These are phyloP conservation scores for Fusarium verrucosum DNA, from an alignment of 2,329 filamentous ascomycete genomes.

Conservation along the genomic window DNA sequence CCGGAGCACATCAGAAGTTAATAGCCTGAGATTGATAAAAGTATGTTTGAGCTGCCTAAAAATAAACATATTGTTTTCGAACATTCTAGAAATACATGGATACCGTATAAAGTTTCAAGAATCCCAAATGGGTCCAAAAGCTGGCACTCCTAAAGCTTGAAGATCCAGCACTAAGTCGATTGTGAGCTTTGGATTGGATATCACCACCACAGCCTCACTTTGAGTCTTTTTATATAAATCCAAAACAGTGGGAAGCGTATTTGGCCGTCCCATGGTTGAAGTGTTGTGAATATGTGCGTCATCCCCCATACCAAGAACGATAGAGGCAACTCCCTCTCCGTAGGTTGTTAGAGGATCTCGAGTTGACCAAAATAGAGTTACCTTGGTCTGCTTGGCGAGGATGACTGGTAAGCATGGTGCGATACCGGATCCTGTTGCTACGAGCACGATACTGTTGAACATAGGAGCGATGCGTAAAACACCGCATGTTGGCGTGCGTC, in stretches of 20 bases:
- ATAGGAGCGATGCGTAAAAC: conserved; percentile 71
- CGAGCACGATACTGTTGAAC: conserved; percentile 68
- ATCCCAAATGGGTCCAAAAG: conserved; percentile 77
- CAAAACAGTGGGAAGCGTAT: conserved; percentile 54
- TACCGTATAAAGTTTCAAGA: conserved; percentile 3
- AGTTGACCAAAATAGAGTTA: conserved; percentile 72
- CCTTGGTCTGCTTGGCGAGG: conserved; percentile 54
- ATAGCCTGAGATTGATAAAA: too few relatives aligned
- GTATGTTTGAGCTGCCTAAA: background rate
- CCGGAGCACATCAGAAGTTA: too few relatives aligned
- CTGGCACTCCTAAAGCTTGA: conserved; percentile 68
- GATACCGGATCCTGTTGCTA: conserved; percentile 76
- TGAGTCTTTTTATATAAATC: conserved; percentile 62
- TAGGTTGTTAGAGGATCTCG: conserved; percentile 65
- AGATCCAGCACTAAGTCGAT: conserved; percentile 70
- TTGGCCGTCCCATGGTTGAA: conserved; percentile 61
- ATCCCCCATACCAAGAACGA: conserved; percentile 63
- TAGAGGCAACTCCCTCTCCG: conserved; percentile 60
- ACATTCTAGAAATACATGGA: background rate
- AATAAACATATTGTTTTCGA: background rate
- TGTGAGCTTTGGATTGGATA: conserved; percentile 72
- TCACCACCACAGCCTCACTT: conserved; percentile 74
- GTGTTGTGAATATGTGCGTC: conserved; percentile 73
- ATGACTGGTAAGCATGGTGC: conserved; percentile 64
- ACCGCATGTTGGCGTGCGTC: conserved; percentile 69